phyloP scores from a whole-genome alignment of 148 eudicot species.

The Salicornia ramosissima region DNA sequence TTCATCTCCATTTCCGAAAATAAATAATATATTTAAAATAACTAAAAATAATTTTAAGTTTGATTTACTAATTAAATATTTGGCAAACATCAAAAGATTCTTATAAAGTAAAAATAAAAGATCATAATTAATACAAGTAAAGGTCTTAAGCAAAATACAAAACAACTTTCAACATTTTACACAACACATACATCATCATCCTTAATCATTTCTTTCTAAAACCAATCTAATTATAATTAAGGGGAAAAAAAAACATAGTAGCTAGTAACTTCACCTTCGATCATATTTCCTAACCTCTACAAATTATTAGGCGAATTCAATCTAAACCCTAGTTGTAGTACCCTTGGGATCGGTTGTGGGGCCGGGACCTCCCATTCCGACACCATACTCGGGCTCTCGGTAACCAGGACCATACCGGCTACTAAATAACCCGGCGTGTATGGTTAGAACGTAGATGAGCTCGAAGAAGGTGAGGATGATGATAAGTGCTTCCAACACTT shows the following conservation, averaged over 20 bases:
- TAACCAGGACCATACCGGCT: conserved; percentile 38
- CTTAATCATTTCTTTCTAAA: background rate
- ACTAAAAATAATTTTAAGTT: too few relatives aligned
- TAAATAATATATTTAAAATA: too few relatives aligned
- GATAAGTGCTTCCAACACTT: conserved; percentile 53
- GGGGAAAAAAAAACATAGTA: background rate
- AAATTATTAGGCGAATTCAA: background rate
- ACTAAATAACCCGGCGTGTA: conserved; percentile 56
- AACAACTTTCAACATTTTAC: background rate
- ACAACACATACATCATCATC: background rate
- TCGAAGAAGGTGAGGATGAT: conserved; percentile 51
- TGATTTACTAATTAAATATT: too few relatives aligned
- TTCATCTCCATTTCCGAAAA: too few relatives aligned
- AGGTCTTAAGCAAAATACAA: background rate
- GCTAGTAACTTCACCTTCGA: background rate
- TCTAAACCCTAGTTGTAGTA: conserved; percentile 24
- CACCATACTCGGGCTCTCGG: conserved; percentile 33
- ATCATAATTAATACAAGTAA: too few relatives aligned
- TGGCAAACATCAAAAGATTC: too few relatives aligned
- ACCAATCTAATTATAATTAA: background rate
- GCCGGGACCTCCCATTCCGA: conserved; percentile 12
- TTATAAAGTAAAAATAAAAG: too few relatives aligned
- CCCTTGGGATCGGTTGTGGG: conserved; percentile 21
- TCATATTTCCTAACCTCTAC: background rate
- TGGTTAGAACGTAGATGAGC: conserved; percentile 39